These are phyloP conservation scores for Kurtzmaniella fragi DNA, from an alignment of 805 yeast species.

Conservation along the genomic window DNA sequence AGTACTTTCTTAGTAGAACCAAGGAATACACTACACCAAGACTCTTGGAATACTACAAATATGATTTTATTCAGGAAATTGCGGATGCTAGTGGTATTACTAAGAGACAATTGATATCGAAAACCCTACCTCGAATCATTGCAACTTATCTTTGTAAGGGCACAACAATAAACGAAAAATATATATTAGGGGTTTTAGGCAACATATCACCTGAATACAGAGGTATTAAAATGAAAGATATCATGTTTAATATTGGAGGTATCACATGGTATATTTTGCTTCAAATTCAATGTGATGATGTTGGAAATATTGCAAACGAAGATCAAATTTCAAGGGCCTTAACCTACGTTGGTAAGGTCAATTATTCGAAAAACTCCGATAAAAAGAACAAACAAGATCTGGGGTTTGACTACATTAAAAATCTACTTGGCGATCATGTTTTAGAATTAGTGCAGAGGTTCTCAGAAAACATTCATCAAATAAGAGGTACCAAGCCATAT, in stretches of 20 bases:
- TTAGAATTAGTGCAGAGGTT: slow-evolving; percentile 75
- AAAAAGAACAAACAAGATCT: not conserved
- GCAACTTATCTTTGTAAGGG: slow-evolving; percentile 55
- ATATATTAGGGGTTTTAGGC: slow-evolving; percentile 47
- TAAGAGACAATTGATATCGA: slow-evolving; percentile 44
- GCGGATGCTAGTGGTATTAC: slow-evolving; percentile 47
- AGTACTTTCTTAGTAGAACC: slow-evolving; percentile 63
- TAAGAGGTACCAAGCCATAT: slow-evolving; percentile 65
- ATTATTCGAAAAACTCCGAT: slow-evolving; percentile 13
- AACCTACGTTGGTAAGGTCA: slow-evolving; percentile 29
- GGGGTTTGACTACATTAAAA: slow-evolving; percentile 20
- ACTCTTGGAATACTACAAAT: slow-evolving; percentile 60
- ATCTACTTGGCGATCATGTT: slow-evolving; percentile 48
- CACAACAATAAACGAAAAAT: slow-evolving; percentile 41
- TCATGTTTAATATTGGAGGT: slow-evolving; percentile 34
- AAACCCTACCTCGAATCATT: slow-evolving; percentile 47
- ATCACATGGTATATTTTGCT: slow-evolving; percentile 32
- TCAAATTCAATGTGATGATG: slow-evolving; percentile 27
- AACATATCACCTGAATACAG: slow-evolving; percentile 49
- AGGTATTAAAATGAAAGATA: slow-evolving; percentile 23
- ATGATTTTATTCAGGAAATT: slow-evolving; percentile 58
- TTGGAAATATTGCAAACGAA: slow-evolving; percentile 24
- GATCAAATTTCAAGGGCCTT: slow-evolving; percentile 40
- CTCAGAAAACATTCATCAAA: slow-evolving; percentile 73
- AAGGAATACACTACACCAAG: slow-evolving; percentile 73